phyloP scores from a whole-genome alignment of 306 rosid genomes.

The Cicer bijugum region DNA sequence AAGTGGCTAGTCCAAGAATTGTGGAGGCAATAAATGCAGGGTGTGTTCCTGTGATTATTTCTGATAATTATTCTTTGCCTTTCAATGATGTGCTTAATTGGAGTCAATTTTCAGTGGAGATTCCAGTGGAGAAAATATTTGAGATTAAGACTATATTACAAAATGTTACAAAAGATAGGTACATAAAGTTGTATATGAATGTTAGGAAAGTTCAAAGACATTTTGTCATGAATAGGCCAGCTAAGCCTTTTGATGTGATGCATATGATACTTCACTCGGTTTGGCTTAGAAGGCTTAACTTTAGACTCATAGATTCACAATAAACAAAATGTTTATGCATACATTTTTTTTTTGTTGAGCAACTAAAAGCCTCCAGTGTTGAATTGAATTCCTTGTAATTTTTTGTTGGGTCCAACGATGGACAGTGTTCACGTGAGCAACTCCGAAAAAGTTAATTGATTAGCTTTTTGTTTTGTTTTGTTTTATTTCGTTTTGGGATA shows the following conservation, averaged over 20 bases:
- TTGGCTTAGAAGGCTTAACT: conserved; percentile 68
- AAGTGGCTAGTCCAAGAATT: conserved; percentile 85
- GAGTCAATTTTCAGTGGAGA: conserved; percentile 66
- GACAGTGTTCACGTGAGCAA: conserved; percentile 22
- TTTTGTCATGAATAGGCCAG: conserved; percentile 68
- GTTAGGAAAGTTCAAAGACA: conserved; percentile 58
- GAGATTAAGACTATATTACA: conserved; percentile 63
- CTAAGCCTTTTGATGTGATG: conserved; percentile 69
- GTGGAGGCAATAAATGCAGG: conserved; percentile 72
- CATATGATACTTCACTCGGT: conserved; percentile 82
- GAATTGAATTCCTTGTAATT: background rate
- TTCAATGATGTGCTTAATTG: conserved; percentile 77
- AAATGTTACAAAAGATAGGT: conserved; percentile 50
- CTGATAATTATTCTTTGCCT: conserved; percentile 64
- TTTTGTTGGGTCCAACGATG: background rate
- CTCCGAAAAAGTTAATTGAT: background rate
- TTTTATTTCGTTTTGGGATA: conserved; percentile 18
- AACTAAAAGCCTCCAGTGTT: too few species aligned
- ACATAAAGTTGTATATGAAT: conserved; percentile 53
- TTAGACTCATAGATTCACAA: conserved; percentile 40
- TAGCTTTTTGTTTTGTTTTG: conserved; percentile 4
- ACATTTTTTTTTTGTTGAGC: too few species aligned
- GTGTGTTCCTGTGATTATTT: conserved; percentile 76
- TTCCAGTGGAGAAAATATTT: conserved; percentile 53
- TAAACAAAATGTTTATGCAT: background rate